Evolutionary conservation across 306 rosid species (phyloP).

Genomic region (Sophora flavescens): DNA sequence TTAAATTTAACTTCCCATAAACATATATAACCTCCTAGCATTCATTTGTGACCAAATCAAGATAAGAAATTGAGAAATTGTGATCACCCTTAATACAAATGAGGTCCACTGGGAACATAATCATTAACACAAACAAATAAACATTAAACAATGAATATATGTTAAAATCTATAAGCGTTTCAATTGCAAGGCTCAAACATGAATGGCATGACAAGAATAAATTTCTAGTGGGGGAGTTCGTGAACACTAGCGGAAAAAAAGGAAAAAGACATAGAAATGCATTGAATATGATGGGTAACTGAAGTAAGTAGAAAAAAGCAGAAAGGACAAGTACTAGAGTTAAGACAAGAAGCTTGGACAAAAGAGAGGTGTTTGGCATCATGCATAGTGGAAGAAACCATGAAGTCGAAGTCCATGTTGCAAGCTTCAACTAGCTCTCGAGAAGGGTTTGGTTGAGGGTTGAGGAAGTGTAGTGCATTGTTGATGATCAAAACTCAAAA

Average conservation of each 20-base stretch:
- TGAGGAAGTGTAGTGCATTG: too few species aligned
- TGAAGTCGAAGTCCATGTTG: too few species aligned
- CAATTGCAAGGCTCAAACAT: not conserved
- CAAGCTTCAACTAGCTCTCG: too few species aligned
- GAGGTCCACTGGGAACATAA: constrained; percentile 1
- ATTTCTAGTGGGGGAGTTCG: not conserved
- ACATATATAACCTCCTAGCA: not conserved
- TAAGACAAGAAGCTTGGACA: too few species aligned
- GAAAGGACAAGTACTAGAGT: too few species aligned
- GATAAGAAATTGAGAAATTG: not conserved
- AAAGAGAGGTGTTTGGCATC: too few species aligned
- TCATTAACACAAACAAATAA: not conserved
- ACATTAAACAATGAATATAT: not conserved
- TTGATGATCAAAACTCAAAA: too few species aligned
- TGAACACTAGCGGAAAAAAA: too few species aligned
- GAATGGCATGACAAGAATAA: not conserved
- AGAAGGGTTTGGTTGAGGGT: too few species aligned
- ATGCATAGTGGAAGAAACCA: too few species aligned
- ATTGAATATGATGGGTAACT: not conserved
- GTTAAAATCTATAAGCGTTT: not conserved
- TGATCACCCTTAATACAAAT: not conserved
- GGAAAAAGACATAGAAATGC: constrained; percentile 23
- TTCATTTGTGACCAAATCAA: not conserved
- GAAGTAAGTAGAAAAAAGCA: not conserved
- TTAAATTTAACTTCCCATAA: too few species aligned